phyloP scores from a whole-genome alignment of 176 grass and related monocot genomes.

The Olyra latifolia region DNA sequence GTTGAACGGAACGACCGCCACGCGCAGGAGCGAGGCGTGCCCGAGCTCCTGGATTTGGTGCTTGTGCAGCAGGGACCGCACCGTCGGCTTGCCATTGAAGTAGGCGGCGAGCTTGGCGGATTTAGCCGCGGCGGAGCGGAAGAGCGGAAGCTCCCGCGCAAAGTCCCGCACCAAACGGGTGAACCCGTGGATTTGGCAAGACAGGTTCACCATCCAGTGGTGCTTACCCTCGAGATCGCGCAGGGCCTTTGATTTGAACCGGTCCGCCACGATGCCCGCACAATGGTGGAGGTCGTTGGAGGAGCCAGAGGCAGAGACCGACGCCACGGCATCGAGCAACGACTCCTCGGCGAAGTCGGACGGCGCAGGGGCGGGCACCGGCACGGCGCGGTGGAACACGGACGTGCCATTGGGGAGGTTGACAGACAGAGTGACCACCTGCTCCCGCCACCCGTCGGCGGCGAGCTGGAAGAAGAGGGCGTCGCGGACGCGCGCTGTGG shows the following conservation, averaged over 20 bases:
- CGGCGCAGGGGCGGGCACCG: conserved; percentile 30
- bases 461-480: conserved; percentile 88
- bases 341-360: conserved; percentile 61
- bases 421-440: conserved; percentile 47
- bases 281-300: conserved; percentile 57
- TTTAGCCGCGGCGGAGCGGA: conserved; percentile 43
- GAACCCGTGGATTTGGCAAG: conserved; percentile 70
- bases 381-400: conserved; percentile 63
- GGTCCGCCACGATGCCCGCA: conserved; percentile 74
- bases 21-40: conserved; percentile 51
- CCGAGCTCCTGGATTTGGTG: conserved; percentile 69
- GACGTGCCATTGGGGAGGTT: conserved; percentile 75
- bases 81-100: conserved; percentile 61
- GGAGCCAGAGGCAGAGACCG: conserved; percentile 43
- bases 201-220: conserved; percentile 76
- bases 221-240: conserved; percentile 63
- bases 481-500: conserved; percentile 67
- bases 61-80: conserved; percentile 60
- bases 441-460: conserved; percentile 61
- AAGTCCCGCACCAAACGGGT: conserved; percentile 65
- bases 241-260: conserved; percentile 74
- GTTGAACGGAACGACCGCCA: conserved; percentile 34
- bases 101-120: conserved; percentile 65
- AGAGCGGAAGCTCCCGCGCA: conserved; percentile 54
- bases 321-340: conserved; percentile 47